phyloP scores from a whole-genome alignment of 2,329 filamentous ascomycete genomes.

The Exserohilum rostratum region DNA sequence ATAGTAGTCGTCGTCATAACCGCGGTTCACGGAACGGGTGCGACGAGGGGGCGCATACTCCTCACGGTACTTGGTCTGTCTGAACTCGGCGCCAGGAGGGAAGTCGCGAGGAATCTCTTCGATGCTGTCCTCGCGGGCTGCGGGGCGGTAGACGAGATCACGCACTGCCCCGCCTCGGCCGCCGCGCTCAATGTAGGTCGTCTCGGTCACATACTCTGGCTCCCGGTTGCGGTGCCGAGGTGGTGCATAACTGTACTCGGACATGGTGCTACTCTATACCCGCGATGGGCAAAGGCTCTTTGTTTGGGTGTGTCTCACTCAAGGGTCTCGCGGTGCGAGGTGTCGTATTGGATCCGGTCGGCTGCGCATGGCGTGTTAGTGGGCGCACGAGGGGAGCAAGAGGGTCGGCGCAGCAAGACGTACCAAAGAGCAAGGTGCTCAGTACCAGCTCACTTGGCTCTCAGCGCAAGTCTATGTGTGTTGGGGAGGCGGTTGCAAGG shows the following conservation, averaged over 20 bases:
- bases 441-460: constrained; percentile 19
- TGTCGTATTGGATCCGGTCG: constrained; percentile 9
- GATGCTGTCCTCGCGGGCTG: constrained; percentile 73
- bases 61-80: constrained; percentile 56
- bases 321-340: constrained; percentile 14
- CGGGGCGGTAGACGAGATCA: constrained; percentile 58
- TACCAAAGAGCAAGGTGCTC: constrained; percentile 27
- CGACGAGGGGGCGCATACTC: constrained; percentile 61
- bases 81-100: constrained; percentile 65
- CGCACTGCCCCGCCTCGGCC: constrained; percentile 51
- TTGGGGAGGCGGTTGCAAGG: constrained; percentile 27
- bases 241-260: constrained; percentile 57
- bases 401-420: constrained; percentile 7
- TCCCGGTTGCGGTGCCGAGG: constrained; percentile 57
- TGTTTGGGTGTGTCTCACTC: constrained; percentile 5
- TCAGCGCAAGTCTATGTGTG: constrained; percentile 18
- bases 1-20: constrained; percentile 61
- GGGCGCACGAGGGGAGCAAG: constrained; percentile 9
- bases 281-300: constrained; percentile 13
- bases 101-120: constrained; percentile 88
- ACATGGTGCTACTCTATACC: constrained; percentile 48
- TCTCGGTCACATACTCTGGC: constrained; percentile 58
- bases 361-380: constrained; percentile 28
- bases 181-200: constrained; percentile 59
- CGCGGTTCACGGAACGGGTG: constrained; percentile 67